phyloP scores from a whole-genome alignment of 2,329 filamentous ascomycete genomes.

The Dactylellina sp. region DNA sequence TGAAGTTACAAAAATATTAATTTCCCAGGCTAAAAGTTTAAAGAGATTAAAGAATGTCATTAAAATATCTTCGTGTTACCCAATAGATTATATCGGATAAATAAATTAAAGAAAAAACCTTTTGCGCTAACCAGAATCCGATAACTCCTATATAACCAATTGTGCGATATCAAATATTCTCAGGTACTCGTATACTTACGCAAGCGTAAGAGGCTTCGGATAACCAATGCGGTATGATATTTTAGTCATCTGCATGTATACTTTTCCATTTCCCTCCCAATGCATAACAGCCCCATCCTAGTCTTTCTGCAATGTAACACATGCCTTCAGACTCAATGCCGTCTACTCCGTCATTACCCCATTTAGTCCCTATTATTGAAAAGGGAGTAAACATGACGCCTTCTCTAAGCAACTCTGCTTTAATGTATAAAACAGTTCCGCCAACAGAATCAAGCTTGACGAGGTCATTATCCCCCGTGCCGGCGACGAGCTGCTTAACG shows the following conservation, averaged over 20 bases:
- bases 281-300: slow-evolving; percentile 61
- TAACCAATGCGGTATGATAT: background rate
- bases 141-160: too few species aligned
- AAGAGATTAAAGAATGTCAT: too few species aligned
- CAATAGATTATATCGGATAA: too few species aligned
- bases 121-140: too few species aligned
- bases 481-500: slow-evolving; percentile 53
- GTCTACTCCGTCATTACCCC: slow-evolving; percentile 62
- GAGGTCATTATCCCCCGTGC: slow-evolving; percentile 61
- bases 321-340: slow-evolving; percentile 64
- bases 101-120: too few species aligned
- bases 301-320: slow-evolving; percentile 61
- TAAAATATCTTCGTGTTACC: too few species aligned
- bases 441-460: slow-evolving; percentile 63
- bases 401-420: slow-evolving; percentile 61
- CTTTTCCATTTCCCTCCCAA: slow-evolving; percentile 61
- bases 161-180: too few species aligned
- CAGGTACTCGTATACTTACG: too few species aligned
- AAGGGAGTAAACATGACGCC: slow-evolving; percentile 63
- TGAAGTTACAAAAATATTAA: too few species aligned
- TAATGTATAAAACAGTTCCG: slow-evolving; percentile 63
- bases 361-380: slow-evolving; percentile 63
- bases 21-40: too few species aligned
- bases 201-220: too few species aligned
- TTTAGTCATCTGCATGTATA: slow-evolving; percentile 60